Base-by-base conservation (phyloP, 1,284 basidiomycete genomes). In the Apiotrichum montevideense region DNA sequence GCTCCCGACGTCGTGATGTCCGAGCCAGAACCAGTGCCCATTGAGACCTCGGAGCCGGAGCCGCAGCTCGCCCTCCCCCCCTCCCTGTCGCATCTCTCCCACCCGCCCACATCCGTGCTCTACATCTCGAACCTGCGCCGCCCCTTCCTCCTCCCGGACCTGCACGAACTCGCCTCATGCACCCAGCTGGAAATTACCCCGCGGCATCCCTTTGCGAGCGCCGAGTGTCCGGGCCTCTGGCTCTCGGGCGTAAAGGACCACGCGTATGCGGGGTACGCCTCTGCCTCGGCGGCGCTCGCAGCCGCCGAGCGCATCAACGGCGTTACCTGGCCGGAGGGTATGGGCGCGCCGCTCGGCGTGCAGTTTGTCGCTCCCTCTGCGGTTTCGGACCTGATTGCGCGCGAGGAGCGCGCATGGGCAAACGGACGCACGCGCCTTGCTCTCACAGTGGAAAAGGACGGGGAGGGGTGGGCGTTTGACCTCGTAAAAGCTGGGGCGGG, bases 61-160 rank as follows among this genome's bases (percentile, higher is more conserved):
- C 29, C 29, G 29, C 29, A 29, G 3, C 15, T 42, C 32, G 6
- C 65, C 21, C 63, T 72, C 3, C 71, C 73, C 3, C 14, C 64
- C 1, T 62, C 64, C 10, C 58, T 76, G 3, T 54, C 67, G 2
- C 72, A 75, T 47, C 63, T 72, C 29, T 49, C 58, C 8, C 65
- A 74, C 55, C 71, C 71, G 1, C 73, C 75, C 1, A 74, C 70
- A 3, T 60, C 57, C 4, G 63, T 67, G 2, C 49, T 78, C 2
- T 77, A 75, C 68, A 72, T 78, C 51, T 63, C 67, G 21, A 74
- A 75, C 56, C 68, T 78, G 9, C 67, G 68, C 33, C 70, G 77
- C 29, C 77, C 77, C 15, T 59, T 77, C 7, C 61, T 66, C 3
- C 61, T 66, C 9, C 49, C 66, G 3, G 45, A 54, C 4, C 51